Evolutionary conservation across 345 rosid species (phyloP).

Genomic region (Alliaria petiolata): DNA sequence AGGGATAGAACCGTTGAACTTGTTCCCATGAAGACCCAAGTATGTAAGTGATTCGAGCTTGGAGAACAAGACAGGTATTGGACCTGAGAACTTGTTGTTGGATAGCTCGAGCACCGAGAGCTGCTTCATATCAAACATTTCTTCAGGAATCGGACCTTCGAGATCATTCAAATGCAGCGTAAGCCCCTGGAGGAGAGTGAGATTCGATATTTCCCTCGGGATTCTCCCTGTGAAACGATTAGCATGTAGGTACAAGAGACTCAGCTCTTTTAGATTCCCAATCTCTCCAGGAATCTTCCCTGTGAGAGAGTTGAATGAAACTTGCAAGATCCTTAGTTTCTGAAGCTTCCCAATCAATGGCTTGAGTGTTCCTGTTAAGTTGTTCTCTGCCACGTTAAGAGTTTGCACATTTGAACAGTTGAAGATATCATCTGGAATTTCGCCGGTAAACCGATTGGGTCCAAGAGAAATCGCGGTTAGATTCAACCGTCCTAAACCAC

Average conservation of each 20-base stretch:
- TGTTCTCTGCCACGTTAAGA: slow-evolving; percentile 42
- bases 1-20: slow-evolving; percentile 72
- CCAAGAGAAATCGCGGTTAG: slow-evolving; percentile 52
- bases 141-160: slow-evolving; percentile 56
- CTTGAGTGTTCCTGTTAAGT: slow-evolving; percentile 55
- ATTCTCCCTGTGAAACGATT: slow-evolving; percentile 58
- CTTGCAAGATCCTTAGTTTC: slow-evolving; percentile 40
- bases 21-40: slow-evolving; percentile 58
- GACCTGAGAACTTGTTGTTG: slow-evolving; percentile 56
- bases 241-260: slow-evolving; percentile 38
- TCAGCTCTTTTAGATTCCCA: slow-evolving; percentile 53
- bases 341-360: slow-evolving; percentile 55
- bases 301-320: slow-evolving; percentile 47
- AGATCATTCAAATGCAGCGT: slow-evolving; percentile 42
- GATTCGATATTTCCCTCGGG: slow-evolving; percentile 59
- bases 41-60: slow-evolving; percentile 53
- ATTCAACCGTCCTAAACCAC: slow-evolving; percentile 61
- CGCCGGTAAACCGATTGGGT: slow-evolving; percentile 52
- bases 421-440: slow-evolving; percentile 74
- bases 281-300: slow-evolving; percentile 68
- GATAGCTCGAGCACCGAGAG: slow-evolving; percentile 52
- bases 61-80: slow-evolving; percentile 47
- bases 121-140: slow-evolving; percentile 47
- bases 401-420: slow-evolving; percentile 47
- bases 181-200: slow-evolving; percentile 71